These are phyloP conservation scores for Populus pruinosa DNA, from an alignment of 345 rosid species.

Conservation along the genomic window DNA sequence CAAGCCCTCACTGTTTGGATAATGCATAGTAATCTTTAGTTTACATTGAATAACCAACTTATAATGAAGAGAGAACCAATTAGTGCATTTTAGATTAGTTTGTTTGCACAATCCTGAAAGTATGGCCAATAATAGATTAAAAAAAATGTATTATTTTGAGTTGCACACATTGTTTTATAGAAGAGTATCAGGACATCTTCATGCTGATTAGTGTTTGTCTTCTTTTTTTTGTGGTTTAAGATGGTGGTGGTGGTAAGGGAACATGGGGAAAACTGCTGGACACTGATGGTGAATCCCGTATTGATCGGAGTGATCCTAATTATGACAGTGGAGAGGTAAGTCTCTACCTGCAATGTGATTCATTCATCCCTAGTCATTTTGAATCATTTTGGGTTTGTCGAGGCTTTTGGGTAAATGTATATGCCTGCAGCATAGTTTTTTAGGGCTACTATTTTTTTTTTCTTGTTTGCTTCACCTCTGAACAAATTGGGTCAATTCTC, in stretches of 20 bases:
- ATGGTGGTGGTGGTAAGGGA: slow-evolving; percentile 98
- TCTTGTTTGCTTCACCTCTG: not conserved
- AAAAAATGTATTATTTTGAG: not conserved
- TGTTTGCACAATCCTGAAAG: not conserved
- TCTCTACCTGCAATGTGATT: slow-evolving; percentile 7
- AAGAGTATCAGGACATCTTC: not conserved
- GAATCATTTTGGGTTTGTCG: not conserved
- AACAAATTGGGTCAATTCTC: not conserved
- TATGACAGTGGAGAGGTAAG: slow-evolving; percentile 99
- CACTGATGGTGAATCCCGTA: slow-evolving; percentile 57
- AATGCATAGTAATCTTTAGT: not conserved
- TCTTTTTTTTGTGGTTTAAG: slow-evolving; percentile 35
- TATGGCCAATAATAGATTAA: not conserved
- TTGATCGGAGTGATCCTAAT: slow-evolving; percentile 92
- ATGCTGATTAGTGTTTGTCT: slow-evolving; percentile 9
- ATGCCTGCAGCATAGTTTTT: not conserved
- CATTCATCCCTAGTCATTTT: not conserved
- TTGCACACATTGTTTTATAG: not conserved
- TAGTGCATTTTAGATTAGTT: not conserved
- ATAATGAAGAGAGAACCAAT: not conserved
- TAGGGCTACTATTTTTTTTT: not conserved
- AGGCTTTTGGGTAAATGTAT: not conserved
- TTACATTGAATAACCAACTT: not conserved
- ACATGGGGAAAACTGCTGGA: slow-evolving; percentile 98
- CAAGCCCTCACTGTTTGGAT: not conserved